These are phyloP conservation scores for Blastobotrys raffinosifermentans DNA, from an alignment of 1,139 yeast genomes.

Conservation along the genomic window DNA sequence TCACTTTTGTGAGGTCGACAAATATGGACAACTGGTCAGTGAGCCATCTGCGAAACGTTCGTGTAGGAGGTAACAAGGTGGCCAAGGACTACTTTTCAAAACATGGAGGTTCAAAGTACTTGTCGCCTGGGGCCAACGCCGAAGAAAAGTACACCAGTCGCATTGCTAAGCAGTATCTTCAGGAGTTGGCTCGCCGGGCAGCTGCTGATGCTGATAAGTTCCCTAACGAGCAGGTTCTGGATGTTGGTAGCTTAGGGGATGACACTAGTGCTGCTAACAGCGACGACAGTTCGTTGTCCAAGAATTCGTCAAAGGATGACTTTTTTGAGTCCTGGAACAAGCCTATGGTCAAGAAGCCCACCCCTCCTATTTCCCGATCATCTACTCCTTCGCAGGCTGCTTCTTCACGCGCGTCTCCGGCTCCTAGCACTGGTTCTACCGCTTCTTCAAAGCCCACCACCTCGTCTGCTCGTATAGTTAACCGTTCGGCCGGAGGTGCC, in stretches of 20 bases:
- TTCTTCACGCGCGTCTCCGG: slow-evolving; percentile 18
- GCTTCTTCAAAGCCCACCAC: slow-evolving; percentile 16
- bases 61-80: slow-evolving; percentile 83
- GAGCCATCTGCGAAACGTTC: slow-evolving; percentile 81
- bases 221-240: slow-evolving; percentile 57
- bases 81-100: slow-evolving; percentile 79
- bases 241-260: slow-evolving; percentile 29
- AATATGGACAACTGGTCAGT: slow-evolving; percentile 92
- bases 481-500: slow-evolving; percentile 23
- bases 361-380: slow-evolving; percentile 52
- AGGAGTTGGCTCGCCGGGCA: slow-evolving; percentile 66
- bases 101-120: slow-evolving; percentile 73
- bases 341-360: slow-evolving; percentile 44
- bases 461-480: slow-evolving; percentile 24
- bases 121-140: slow-evolving; percentile 55
- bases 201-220: slow-evolving; percentile 58
- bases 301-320: slow-evolving; percentile 53
- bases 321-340: slow-evolving; percentile 91
- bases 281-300: slow-evolving; percentile 25
- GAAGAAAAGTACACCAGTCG: slow-evolving; percentile 73
- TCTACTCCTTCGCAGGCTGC: slow-evolving; percentile 31
- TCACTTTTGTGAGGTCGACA: slow-evolving; percentile 89
- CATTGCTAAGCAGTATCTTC: slow-evolving; percentile 72
- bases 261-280: slow-evolving; percentile 32
- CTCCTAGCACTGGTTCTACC: slow-evolving; percentile 17